Evolutionary conservation across 2,329 filamentous ascomycete genomes (phyloP).

Genomic region (Biscogniauxia sp.): DNA sequence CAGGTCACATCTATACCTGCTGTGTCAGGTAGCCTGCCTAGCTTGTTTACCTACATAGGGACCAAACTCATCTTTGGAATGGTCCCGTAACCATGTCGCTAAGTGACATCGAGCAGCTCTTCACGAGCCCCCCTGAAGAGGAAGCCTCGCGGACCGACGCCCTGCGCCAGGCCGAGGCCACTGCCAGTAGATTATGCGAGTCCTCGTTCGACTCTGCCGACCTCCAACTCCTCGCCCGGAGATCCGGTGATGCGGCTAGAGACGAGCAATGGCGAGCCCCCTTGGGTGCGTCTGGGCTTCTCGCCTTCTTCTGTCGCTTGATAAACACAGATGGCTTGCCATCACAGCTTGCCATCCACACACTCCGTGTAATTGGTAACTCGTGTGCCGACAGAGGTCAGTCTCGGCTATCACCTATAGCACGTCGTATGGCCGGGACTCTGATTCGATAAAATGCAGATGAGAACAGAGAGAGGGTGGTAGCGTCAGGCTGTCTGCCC

Average conservation of each 20-base stretch:
- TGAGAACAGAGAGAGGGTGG: conserved; percentile 56
- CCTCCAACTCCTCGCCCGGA: conserved; percentile 48
- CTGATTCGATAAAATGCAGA: conserved; percentile 37
- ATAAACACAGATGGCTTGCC: conserved; percentile 39
- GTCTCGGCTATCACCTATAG: conserved; percentile 2
- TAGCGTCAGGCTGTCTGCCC: conserved; percentile 46
- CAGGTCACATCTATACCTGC: too few relatives aligned
- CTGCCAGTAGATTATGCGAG: conserved; percentile 41
- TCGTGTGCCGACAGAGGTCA: conserved; percentile 59
- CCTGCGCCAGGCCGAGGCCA: conserved; percentile 39
- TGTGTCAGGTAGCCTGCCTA: too few relatives aligned
- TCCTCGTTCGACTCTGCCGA: conserved; percentile 34
- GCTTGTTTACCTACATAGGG: neutral
- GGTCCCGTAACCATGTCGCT: conserved; percentile 21
- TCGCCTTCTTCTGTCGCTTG: conserved; percentile 54
- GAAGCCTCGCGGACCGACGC: conserved; percentile 14
- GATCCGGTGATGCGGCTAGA: conserved; percentile 54
- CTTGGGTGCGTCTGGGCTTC: conserved; percentile 55
- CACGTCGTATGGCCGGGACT: neutral
- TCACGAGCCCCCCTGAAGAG: conserved; percentile 18
- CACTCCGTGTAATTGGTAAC: conserved; percentile 59
- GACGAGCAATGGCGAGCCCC: conserved; percentile 56
- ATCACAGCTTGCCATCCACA: conserved; percentile 49
- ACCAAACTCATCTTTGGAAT: conserved; percentile 1
- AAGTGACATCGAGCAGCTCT: conserved; percentile 20